A percentile compares a stretch with the other conserved stretches of the same genome.
Evolutionary conservation across 371 early-diverging fungal genomes (phyloP).

Genomic region (Mucor piriformis): DNA sequence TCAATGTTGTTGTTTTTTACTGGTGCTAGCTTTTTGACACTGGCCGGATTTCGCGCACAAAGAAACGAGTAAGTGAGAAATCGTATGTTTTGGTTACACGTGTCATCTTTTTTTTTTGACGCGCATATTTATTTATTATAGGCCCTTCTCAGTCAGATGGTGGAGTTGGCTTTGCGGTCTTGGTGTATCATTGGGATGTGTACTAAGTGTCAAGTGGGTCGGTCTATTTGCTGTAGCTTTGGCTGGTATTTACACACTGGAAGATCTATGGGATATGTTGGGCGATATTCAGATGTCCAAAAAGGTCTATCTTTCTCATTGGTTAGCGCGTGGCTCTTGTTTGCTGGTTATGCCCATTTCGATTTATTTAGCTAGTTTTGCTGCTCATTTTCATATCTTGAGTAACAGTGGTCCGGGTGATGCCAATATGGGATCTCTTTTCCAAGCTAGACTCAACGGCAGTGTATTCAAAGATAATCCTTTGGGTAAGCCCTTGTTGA

Average conservation of each 20-base stretch:
- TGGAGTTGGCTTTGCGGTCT: constrained; percentile 86
- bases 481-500: constrained; percentile 55
- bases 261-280: constrained; percentile 92
- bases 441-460: constrained; percentile 92
- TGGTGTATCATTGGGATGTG: constrained; percentile 93
- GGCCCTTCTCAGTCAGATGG: constrained; percentile 85
- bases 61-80: constrained; percentile 54
- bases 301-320: constrained; percentile 74
- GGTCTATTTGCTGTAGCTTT: constrained; percentile 95
- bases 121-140: constrained; percentile 21
- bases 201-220: constrained; percentile 98
- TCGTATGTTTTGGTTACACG: background rate
- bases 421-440: constrained; percentile 95
- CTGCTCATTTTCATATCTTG: constrained; percentile 91
- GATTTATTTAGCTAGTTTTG: constrained; percentile 90
- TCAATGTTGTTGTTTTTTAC: constrained; percentile 97
- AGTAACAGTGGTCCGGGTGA: constrained; percentile 91
- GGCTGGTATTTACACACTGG: constrained; percentile 93
- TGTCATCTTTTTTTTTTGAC: constrained; percentile 2
- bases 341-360: constrained; percentile 86
- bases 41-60: constrained; percentile 69
- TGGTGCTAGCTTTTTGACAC: constrained; percentile 72
- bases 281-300: constrained; percentile 80
- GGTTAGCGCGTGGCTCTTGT: constrained; percentile 74
- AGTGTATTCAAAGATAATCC: constrained; percentile 81